phyloP scores from a whole-genome alignment of 805 yeast species.

The Lipomyces yamanashiensis region DNA sequence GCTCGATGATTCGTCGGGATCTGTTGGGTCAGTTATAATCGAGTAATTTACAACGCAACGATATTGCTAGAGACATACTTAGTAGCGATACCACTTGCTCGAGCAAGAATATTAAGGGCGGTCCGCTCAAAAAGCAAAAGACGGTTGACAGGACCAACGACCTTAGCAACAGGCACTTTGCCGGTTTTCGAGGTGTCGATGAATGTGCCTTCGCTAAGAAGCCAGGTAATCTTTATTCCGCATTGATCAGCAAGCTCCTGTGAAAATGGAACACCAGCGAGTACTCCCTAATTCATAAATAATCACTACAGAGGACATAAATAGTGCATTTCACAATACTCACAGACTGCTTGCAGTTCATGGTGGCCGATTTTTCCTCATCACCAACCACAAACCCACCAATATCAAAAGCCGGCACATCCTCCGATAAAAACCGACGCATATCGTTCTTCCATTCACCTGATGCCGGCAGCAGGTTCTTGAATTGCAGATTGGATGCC shows the following conservation, averaged over 20 bases:
- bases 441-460: conserved; percentile 85
- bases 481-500: conserved; percentile 27
- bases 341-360: conserved; percentile 72
- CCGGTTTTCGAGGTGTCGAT: conserved; percentile 53
- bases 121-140: conserved; percentile 84
- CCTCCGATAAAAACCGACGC: conserved; percentile 78
- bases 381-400: conserved; percentile 96
- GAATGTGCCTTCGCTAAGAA: conserved; percentile 66
- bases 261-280: conserved; percentile 89
- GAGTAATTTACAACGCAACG: background rate
- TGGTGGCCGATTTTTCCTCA: conserved; percentile 68
- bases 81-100: conserved; percentile 89
- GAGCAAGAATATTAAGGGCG: conserved; percentile 76
- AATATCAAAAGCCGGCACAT: conserved; percentile 89
- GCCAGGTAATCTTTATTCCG: conserved; percentile 73
- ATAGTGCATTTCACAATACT: background rate
- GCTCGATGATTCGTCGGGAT: conserved; percentile 57
- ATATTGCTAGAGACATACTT: conserved; percentile 42
- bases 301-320: too few relatives aligned
- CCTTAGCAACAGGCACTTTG: conserved; percentile 75
- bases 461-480: conserved; percentile 69
- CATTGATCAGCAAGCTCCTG: conserved; percentile 82
- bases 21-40: conserved; percentile 2
- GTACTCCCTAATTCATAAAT: conserved; percentile 54
- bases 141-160: conserved; percentile 79